These are phyloP conservation scores for Phytophthora rubi DNA, from an alignment of 352 stramenopile genomes.

Conservation along the genomic window DNA sequence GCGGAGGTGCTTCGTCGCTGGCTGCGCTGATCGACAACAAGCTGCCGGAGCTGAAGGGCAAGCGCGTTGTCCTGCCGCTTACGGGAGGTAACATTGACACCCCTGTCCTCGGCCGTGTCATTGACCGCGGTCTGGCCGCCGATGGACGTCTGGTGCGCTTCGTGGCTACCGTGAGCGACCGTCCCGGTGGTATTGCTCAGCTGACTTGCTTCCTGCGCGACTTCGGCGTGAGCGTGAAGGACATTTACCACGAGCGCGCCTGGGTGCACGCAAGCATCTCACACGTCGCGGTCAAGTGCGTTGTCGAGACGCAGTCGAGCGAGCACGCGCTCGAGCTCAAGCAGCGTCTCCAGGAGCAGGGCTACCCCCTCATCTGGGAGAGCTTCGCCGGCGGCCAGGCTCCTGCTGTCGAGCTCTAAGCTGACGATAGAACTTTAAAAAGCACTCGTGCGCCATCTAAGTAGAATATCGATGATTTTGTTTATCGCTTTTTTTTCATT, in stretches of 20 bases:
- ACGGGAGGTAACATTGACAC: constrained; percentile 99
- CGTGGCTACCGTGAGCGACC: constrained; percentile 96
- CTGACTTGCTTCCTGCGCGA: constrained; percentile 92
- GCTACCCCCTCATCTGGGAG: constrained; percentile 91
- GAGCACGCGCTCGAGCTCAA: constrained; percentile 93
- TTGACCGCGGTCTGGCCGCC: constrained; percentile 96
- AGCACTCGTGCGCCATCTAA: constrained; percentile 24
- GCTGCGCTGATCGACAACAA: constrained; percentile 95
- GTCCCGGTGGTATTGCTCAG: constrained; percentile 93
- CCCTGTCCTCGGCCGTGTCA: constrained; percentile 94
- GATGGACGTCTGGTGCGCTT: constrained; percentile 97
- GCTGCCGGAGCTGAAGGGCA: constrained; percentile 91
- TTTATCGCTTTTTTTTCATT: constrained; percentile 25
- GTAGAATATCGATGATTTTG: constrained; percentile 42
- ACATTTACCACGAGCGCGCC: constrained; percentile 97
- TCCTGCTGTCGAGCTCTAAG: constrained; percentile 41
- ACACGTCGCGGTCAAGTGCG: constrained; percentile 95
- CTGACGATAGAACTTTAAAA: constrained; percentile 26
- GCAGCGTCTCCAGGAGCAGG: constrained; percentile 78
- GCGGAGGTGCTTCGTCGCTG: constrained; percentile 93
- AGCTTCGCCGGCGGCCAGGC: constrained; percentile 31
- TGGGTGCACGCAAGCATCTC: constrained; percentile 96
- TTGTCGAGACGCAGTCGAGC: constrained; percentile 95
- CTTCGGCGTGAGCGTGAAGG: constrained; percentile 93
- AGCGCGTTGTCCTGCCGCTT: constrained; percentile 96